Conservation (phyloP, 2,329 filamentous ascomycete genomes). For the Penicillium sp. region DNA sequence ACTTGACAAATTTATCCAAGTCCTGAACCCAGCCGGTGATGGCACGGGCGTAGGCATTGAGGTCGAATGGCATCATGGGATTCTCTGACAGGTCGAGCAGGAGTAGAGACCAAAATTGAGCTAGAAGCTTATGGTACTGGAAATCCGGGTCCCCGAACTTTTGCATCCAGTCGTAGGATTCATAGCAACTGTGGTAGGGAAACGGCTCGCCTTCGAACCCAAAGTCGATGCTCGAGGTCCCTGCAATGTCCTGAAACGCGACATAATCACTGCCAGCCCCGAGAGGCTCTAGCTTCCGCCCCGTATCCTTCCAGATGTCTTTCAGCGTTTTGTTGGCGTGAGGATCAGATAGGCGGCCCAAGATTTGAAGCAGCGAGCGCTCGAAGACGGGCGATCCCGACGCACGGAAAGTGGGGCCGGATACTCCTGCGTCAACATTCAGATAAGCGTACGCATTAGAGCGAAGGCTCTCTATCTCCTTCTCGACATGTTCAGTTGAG, state of each 20-base stretch:
- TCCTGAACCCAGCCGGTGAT: slow-evolving; percentile 61
- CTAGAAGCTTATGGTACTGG: slow-evolving; percentile 70
- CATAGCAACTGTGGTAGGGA: slow-evolving; percentile 79
- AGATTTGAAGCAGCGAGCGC: slow-evolving; percentile 63
- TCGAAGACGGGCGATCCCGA: slow-evolving; percentile 75
- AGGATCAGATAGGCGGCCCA: slow-evolving; percentile 71
- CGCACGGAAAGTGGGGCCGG: slow-evolving; percentile 68
- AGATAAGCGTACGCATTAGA: slow-evolving; percentile 77
- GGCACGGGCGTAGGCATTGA: slow-evolving; percentile 63
- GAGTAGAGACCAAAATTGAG: slow-evolving; percentile 73
- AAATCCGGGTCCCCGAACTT: slow-evolving; percentile 76
- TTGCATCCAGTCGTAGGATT: slow-evolving; percentile 82
- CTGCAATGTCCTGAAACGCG: slow-evolving; percentile 85
- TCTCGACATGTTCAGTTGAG: slow-evolving; percentile 91
- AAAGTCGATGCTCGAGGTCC: slow-evolving; percentile 81
- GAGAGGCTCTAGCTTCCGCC: slow-evolving; percentile 58
- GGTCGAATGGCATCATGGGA: slow-evolving; percentile 74
- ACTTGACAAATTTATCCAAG: slow-evolving; percentile 59
- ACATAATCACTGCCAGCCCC: slow-evolving; percentile 77
- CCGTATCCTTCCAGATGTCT: slow-evolving; percentile 64
- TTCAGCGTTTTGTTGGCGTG: slow-evolving; percentile 64
- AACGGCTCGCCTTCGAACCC: slow-evolving; percentile 63
- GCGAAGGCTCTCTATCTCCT: slow-evolving; percentile 66
- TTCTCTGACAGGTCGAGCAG: slow-evolving; percentile 78
- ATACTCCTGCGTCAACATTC: slow-evolving; percentile 80